Base-by-base conservation (phyloP, 345 rosid genomes). In the Pseudoturritis turrita region DNA sequence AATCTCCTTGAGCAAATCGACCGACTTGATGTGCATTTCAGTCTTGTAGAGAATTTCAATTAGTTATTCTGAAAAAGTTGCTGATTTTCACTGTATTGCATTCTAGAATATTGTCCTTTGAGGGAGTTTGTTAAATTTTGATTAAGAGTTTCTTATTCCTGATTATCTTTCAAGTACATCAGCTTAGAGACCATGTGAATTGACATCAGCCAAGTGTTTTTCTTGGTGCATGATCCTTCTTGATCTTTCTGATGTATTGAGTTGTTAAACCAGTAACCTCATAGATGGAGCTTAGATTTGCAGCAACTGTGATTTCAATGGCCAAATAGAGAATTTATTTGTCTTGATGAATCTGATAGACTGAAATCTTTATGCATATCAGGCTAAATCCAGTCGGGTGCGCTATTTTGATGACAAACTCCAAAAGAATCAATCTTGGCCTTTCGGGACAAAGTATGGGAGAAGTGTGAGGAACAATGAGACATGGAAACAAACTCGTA, bases 401-500 rank as follows among this genome's bases (percentile, higher is more conserved):
- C 5, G 4, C 53, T 50, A 33, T 10, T 51, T n/a, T 26, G 41
- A 47, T n/a, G 43, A 53, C 47, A 8, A 45, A 19, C 57, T 21
- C 33, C 23, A 12, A 17, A 45, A 35, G 43, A 63, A 62, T 46
- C 23, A 0, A 25, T 25, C 33, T 2, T 40, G 26, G 41, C 3
- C 19, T 8, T 13, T 6, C 4, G 47, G 40, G 44, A 54, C 57
- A 44, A 33, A 44, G n/a, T 15, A 15, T 64, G 29, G 72, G n/a
- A 53, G 31, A 54, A 63, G 41, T 4, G 5, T 46, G 15, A 22
- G 39, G 28, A 67, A 47, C 60, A 46, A 19, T 46, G 23, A 15
- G 51, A 51, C 53, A 51, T 71, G 53, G 18, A 71, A 50, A 21
- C 40, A 8, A 65, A 47, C 51, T 55, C 15, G 19, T 36, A 73